Evolutionary conservation across 2,329 filamentous ascomycete species (phyloP).

Genomic region (Botrytis medusae): DNA sequence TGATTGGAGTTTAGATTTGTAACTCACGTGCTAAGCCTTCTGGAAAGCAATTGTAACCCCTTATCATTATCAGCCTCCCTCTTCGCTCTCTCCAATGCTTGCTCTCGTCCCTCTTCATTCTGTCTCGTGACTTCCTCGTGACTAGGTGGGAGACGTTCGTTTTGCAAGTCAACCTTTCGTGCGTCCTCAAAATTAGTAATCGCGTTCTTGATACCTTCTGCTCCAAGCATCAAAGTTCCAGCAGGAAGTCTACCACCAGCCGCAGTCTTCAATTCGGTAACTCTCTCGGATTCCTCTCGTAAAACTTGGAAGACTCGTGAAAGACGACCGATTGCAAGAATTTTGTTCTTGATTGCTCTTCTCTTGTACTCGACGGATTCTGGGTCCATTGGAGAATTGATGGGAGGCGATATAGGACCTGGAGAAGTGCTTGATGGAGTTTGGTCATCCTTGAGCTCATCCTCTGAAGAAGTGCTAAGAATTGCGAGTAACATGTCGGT

Average conservation of each 20-base stretch:
- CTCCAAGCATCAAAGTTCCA: constrained; percentile 95
- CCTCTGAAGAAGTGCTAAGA: constrained; percentile 97
- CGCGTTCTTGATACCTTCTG: constrained; percentile 97
- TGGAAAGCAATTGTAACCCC: constrained; percentile 79
- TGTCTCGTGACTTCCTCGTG: constrained; percentile 87
- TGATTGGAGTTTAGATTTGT: neutral
- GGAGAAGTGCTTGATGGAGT: constrained; percentile 62
- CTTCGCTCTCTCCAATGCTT: constrained; percentile 81
- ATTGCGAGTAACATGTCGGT: constrained; percentile 99
- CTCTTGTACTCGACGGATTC: constrained; percentile 93
- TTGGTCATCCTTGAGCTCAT: constrained; percentile 89
- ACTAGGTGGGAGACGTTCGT: constrained; percentile 88
- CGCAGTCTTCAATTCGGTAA: constrained; percentile 96
- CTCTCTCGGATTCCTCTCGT: constrained; percentile 93
- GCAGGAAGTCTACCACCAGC: constrained; percentile 89
- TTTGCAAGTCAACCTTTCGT: constrained; percentile 93
- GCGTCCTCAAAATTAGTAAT: constrained; percentile 97
- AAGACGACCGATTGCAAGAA: constrained; percentile 91
- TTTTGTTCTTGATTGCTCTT: constrained; percentile 99
- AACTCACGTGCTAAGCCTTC: constrained; percentile 94
- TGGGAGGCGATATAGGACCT: constrained; percentile 72
- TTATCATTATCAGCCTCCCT: constrained; percentile 90
- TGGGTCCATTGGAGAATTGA: constrained; percentile 60
- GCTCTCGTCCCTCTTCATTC: constrained; percentile 75
- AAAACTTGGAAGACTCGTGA: constrained; percentile 98